Percentiles rank a stretch among this genome's conserved stretches.
These are phyloP conservation scores for Aspergillus niger DNA, from an alignment of 2,329 filamentous ascomycete species.

Conservation along the genomic window DNA sequence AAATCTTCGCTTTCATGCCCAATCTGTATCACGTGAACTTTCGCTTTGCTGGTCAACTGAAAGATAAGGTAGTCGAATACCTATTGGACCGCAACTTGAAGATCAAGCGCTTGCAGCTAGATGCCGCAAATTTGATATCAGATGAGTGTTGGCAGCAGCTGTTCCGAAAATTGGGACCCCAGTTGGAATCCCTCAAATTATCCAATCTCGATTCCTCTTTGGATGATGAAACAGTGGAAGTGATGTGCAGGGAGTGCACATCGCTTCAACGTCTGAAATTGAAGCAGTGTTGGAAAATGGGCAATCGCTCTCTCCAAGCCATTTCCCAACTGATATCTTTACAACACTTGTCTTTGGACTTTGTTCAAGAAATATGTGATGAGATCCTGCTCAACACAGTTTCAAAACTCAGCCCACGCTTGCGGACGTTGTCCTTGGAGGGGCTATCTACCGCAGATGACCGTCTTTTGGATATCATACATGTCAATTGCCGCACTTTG, in stretches of 20 bases:
- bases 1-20: conserved; percentile 76
- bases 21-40: conserved; percentile 71
- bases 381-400: conserved; percentile 65
- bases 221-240: conserved; percentile 66
- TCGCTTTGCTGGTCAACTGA: conserved; percentile 87
- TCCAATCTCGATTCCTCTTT: conserved; percentile 84
- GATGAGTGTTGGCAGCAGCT: conserved; percentile 73
- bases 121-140: conserved; percentile 80
- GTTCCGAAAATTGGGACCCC: conserved; percentile 64
- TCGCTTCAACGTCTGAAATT: conserved; percentile 76
- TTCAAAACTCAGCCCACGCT: conserved; percentile 60
- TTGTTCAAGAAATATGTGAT: conserved; percentile 59
- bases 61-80: conserved; percentile 80
- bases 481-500: conserved; percentile 67
- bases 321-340: conserved; percentile 66
- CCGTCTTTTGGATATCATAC: conserved; percentile 68
- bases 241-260: conserved; percentile 66
- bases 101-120: conserved; percentile 74
- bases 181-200: conserved; percentile 70
- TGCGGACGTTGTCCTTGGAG: conserved; percentile 78
- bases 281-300: conserved; percentile 74
- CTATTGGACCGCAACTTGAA: conserved; percentile 70
- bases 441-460: conserved; percentile 69
- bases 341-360: conserved; percentile 73
- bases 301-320: conserved; percentile 63